Evolutionary conservation across 257 asterid genomes (phyloP), one percentile per base, ranked within the genome.

Genomic region (Petunia axillaris): DNA sequence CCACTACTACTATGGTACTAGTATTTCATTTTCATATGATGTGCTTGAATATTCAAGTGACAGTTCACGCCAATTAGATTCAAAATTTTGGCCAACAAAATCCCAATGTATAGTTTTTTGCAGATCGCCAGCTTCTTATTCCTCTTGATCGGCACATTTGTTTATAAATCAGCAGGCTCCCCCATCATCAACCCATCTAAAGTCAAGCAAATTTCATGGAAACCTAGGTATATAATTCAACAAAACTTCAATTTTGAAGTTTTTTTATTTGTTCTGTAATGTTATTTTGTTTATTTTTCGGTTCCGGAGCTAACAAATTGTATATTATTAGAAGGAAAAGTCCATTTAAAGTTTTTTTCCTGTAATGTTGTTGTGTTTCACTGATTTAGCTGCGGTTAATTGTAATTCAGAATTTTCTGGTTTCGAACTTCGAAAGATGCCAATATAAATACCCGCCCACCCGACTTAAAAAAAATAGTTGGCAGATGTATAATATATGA

Each of bases 141-240:
- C 79, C 54, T 88, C 53, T 81, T 79, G 84, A 85, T 95, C 91
- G 87, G 85, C 55, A 82, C 89, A 58, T 84, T 92, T 86, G 79
- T 86, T 35, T 74, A 80, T 73, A 82, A 85, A 81, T 92, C 92
- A 15, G 79, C 81, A 53, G 77, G 93, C 85, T 85, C 79, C 79
- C 79, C 91, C 43, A 92, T 93, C 46, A 87, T 93, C 90, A 95
- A 95, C 87, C 99, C 99, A 4, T 90, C 93, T 78, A 95, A 90
- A 89, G 99, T 92, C 92, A 91, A 87, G 81, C 88, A 89, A 64
- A 73, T 95, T 81, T 95, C 99, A 81, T 90, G 91, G 94, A 92
- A 88, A 86, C 99, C 99, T 82, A 90, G 99, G 98, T 93, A 86
- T 1, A 67, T 63, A 62, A 7, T 41, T 39, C 10, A 10, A 25